These are phyloP conservation scores for Penicillium waksmanii DNA, from an alignment of 495 filamentous ascomycete species.

Conservation along the genomic window DNA sequence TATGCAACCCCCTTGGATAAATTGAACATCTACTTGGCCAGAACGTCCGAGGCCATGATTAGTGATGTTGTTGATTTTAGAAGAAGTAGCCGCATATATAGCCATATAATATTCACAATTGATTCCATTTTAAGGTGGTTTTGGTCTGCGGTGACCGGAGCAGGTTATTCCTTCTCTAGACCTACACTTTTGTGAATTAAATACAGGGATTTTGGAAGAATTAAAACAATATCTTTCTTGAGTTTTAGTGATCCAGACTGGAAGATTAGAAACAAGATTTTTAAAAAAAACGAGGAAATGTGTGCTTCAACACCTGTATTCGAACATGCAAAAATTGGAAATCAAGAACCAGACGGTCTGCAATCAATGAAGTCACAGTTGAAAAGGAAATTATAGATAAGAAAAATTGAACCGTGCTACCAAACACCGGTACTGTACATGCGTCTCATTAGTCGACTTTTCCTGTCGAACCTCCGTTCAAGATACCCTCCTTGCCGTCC, in stretches of 20 bases:
- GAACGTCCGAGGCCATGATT: no score
- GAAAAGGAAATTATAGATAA: slow-evolving; percentile 23
- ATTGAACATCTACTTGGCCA: neutral
- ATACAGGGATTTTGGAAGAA: neutral
- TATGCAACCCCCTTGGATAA: neutral
- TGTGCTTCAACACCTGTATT: slow-evolving; percentile 30
- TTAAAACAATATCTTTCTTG: neutral
- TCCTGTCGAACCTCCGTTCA: slow-evolving; percentile 60
- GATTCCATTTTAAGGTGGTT: no score
- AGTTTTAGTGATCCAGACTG: neutral
- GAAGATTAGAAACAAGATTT: slow-evolving; percentile 11
- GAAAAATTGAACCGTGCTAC: slow-evolving; percentile 30
- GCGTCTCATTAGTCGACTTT: slow-evolving; percentile 73
- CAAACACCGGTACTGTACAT: slow-evolving; percentile 46
- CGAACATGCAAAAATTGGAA: slow-evolving; percentile 27
- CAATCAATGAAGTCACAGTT: slow-evolving; percentile 34
- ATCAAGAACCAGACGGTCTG: slow-evolving; percentile 23
- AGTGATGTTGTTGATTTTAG: no score
- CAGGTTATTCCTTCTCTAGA: no score
- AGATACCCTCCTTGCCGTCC: slow-evolving; percentile 76
- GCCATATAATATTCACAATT: no score
- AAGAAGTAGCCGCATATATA: no score
- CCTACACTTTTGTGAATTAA: no score
- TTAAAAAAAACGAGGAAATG: slow-evolving; percentile 19
- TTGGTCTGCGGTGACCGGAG: no score